These are phyloP conservation scores for Leccinum variicolor DNA, from an alignment of 768 basidiomycete species.

Conservation along the genomic window DNA sequence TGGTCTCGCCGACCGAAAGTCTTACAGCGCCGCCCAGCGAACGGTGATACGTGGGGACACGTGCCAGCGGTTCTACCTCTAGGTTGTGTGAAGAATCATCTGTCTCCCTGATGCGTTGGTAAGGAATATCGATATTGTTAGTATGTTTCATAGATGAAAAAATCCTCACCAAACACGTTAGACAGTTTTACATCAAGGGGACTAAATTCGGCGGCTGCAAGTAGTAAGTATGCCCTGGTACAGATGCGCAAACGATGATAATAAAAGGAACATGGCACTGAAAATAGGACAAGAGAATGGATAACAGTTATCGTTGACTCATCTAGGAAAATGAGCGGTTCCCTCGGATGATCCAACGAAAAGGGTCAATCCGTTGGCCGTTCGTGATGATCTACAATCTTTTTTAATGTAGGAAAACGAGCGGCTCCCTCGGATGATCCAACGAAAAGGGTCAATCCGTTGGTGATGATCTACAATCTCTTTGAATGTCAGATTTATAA, in stretches of 20 bases:
- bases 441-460: background rate
- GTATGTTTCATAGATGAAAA: too few relatives aligned
- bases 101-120: too few relatives aligned
- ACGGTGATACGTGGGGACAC: slow-evolving; percentile 29
- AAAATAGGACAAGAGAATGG: background rate
- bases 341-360: background rate
- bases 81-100: too few relatives aligned
- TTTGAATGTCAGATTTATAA: too few relatives aligned
- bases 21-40: slow-evolving; percentile 71
- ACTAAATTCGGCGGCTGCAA: background rate
- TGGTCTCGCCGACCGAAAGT: slow-evolving; percentile 50
- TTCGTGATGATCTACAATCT: too few relatives aligned
- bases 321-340: background rate
- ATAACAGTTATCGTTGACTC: background rate
- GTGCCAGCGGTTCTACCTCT: background rate
- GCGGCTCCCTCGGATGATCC: too few relatives aligned
- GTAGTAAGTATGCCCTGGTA: background rate
- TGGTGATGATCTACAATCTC: too few relatives aligned
- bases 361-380: background rate
- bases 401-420: too few relatives aligned
- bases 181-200: background rate
- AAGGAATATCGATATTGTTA: too few relatives aligned
- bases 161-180: background rate
- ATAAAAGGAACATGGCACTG: background rate
- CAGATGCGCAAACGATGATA: background rate